phyloP scores from a whole-genome alignment of 192 early-diverging fungal species.

The Backusella sp. region DNA sequence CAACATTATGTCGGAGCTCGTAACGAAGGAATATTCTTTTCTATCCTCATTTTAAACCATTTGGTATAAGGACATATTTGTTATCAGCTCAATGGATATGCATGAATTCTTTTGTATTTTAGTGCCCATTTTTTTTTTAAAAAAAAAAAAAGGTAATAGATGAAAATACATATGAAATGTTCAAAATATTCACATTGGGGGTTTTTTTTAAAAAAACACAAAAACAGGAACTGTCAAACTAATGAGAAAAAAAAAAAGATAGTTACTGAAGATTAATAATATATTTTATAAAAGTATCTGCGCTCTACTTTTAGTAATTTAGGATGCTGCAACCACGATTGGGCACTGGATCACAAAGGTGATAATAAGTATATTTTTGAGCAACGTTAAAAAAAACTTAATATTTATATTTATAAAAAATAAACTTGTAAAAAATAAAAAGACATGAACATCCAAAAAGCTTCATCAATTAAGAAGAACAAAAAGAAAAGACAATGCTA shows the following conservation, averaged over 20 bases:
- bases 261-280: neutral
- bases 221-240: neutral
- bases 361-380: constrained; percentile 6
- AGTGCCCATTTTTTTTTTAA: neutral
- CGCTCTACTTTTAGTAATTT: neutral
- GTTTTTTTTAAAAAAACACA: neutral
- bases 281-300: neutral
- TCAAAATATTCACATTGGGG: neutral
- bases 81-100: neutral
- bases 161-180: neutral
- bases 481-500: neutral
- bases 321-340: neutral
- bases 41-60: neutral
- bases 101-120: neutral
- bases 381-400: neutral
- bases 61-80: neutral
- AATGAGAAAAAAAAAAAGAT: neutral
- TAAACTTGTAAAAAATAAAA: neutral
- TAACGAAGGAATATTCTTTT: neutral
- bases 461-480: neutral
- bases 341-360: neutral
- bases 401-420: neutral
- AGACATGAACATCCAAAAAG: neutral
- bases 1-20: neutral
- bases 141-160: neutral